Conservation (phyloP, 108 stramenopile species). For the Stephanodiscus triporus region DNA sequence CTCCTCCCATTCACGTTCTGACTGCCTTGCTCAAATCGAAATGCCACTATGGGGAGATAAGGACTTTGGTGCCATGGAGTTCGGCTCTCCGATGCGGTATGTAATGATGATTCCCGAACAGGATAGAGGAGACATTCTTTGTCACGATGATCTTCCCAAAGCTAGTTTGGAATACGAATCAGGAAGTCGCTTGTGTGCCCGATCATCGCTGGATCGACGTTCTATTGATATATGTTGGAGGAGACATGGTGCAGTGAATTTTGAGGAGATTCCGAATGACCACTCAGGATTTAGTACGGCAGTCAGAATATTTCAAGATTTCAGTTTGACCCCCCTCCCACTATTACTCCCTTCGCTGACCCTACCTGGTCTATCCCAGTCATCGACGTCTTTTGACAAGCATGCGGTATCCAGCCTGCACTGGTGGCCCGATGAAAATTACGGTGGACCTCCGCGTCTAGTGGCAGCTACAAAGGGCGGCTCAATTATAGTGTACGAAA, state of each 20-base stretch:
- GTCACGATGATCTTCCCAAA: constrained; percentile 12
- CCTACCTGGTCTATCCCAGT: constrained; percentile 45
- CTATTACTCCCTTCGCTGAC: constrained; percentile 63
- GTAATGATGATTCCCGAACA: constrained; percentile 47
- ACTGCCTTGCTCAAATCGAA: constrained; percentile 65
- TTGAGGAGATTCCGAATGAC: constrained; percentile 32
- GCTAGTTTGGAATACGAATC: constrained; percentile 64
- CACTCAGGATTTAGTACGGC: constrained; percentile 5
- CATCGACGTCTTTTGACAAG: constrained; percentile 18
- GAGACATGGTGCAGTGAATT: constrained; percentile 58
- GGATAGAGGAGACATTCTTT: not conserved
- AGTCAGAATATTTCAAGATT: constrained; percentile 54
- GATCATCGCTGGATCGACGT: constrained; percentile 43
- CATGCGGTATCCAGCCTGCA: constrained; percentile 46
- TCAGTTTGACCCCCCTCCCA: constrained; percentile 68
- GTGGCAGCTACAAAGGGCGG: constrained; percentile 61
- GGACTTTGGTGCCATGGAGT: constrained; percentile 83
- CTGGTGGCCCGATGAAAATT: constrained; percentile 83
- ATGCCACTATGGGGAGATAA: constrained; percentile 86
- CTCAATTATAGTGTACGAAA: constrained; percentile 70
- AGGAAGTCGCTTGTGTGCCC: constrained; percentile 63
- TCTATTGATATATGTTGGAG: constrained; percentile 72
- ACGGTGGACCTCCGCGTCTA: constrained; percentile 72
- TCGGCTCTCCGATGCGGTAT: constrained; percentile 75
- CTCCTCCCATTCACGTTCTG: constrained; percentile 54